phyloP scores from a whole-genome alignment of 129 eudicot genomes.

The Saposhnikovia divaricata region DNA sequence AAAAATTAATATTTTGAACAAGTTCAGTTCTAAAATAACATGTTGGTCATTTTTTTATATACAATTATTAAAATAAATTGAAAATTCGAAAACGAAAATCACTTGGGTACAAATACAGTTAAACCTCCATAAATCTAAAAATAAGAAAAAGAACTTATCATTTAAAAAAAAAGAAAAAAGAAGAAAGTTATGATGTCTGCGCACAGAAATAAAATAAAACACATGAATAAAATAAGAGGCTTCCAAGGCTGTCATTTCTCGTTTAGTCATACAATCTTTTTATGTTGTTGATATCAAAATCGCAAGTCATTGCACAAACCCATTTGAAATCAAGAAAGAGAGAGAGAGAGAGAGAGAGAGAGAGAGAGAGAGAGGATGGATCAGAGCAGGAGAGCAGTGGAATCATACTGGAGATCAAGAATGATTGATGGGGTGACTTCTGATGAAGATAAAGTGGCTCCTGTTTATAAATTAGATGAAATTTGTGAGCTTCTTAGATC shows the following conservation, averaged over 20 bases:
- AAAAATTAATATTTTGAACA: too few relatives aligned
- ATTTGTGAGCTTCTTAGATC: constrained; percentile 82
- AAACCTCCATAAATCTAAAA: too few relatives aligned
- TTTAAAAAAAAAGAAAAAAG: too few relatives aligned
- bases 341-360: neutral
- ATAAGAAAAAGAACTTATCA: too few relatives aligned
- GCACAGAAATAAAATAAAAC: neutral
- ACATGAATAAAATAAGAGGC: neutral
- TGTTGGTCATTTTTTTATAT: too few relatives aligned
- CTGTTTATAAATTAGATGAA: constrained; percentile 90
- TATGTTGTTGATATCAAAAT: neutral
- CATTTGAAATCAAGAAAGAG: too few relatives aligned
- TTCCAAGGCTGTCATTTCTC: neutral
- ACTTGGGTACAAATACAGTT: neutral
- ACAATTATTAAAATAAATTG: too few relatives aligned
- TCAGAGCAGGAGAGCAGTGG: constrained; percentile 98
- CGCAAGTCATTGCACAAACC: neutral
- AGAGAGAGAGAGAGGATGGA: constrained; percentile 33
- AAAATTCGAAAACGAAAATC: too few relatives aligned
- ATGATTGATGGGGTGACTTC: constrained; percentile 83
- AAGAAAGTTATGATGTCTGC: neutral
- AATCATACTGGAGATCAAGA: constrained; percentile 89
- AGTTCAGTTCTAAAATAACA: too few relatives aligned
- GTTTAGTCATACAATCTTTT: neutral
- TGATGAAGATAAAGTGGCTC: constrained; percentile 88